Conservation (phyloP, 2,329 filamentous ascomycete genomes). For the Monosporascus sp. region DNA sequence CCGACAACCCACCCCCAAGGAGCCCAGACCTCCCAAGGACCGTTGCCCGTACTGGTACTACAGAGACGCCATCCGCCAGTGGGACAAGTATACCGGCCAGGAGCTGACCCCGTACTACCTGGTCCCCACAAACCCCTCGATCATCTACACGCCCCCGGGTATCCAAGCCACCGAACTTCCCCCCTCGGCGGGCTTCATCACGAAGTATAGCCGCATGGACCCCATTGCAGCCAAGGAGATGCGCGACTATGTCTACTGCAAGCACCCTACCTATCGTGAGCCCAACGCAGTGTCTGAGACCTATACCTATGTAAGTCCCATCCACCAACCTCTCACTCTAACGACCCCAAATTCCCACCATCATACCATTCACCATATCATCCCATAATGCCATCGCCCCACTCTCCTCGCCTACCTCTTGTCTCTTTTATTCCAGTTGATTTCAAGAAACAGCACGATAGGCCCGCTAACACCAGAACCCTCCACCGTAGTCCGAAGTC, state of each 20-base stretch:
- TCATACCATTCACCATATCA: too few species aligned
- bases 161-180: conserved; percentile 8
- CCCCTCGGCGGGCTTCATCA: conserved; percentile 13
- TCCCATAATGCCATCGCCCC: too few species aligned
- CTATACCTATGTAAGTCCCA: conserved; percentile 13
- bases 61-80: conserved; percentile 13
- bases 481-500: conserved; percentile 14
- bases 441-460: too few species aligned
- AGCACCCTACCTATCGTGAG: not conserved
- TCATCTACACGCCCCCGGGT: conserved; percentile 19
- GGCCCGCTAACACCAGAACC: not conserved
- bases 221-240: conserved; percentile 19
- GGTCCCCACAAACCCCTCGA: conserved; percentile 18
- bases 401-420: not conserved
- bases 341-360: too few species aligned
- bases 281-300: conserved; percentile 2
- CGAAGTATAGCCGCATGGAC: conserved; percentile 27
- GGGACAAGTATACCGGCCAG: conserved; percentile 20
- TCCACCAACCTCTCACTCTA: not conserved
- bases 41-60: conserved; percentile 4
- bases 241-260: conserved; percentile 13
- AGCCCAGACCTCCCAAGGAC: conserved; percentile 1
- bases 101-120: conserved; percentile 18
- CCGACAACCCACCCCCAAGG: conserved; percentile 15
- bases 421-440: too few species aligned